Base-by-base conservation (phyloP, 23 red algal genomes). In the Gracilaria domingensis region DNA sequence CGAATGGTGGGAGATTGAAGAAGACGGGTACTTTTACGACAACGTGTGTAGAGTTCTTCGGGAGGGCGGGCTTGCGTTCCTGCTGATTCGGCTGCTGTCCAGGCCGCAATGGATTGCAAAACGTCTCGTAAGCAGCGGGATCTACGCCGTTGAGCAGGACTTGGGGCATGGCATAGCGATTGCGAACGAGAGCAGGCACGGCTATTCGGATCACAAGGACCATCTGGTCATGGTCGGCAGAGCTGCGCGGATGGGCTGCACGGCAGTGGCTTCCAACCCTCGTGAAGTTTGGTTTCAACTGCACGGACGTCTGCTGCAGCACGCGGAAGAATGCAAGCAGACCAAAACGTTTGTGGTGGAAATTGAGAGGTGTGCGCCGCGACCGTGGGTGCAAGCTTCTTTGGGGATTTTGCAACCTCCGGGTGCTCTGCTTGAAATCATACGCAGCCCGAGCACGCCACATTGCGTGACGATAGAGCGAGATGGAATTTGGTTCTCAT, bases 321-420 rank as follows among this genome's bases (percentile, higher is more conserved):
- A 76, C 20, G 71, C 71, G 35, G 37, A 8, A 14, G 14, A 76
- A 76, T 76, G 71, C 71, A 28, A 76, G 4, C 36, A 50, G 25
- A 76, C 71, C 8, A 76, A 76, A 35, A 42, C 20, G 71, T 76
- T 76, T 21, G 71, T 76, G 36, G 12, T 6, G 71, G 44, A 76
- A 13, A 76, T 76, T 42, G 71, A 76, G 25, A 21, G 14, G 71
- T 76, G 71, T 35, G 71, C 71, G 44, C 71, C 71, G 25, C 7
- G 4, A n/a, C n/a, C n/a, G n/a, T n/a, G n/a, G n/a, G n/a, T n/a
- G n/a, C n/a, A n/a, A n/a, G n/a, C n/a, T n/a, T 76, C 71, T 47
- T 76, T 76, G 44, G 71, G 71, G 5, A 5, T 76, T 76, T 76
- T 76, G 71, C n/a, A 76, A 76, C 26, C 36, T n/a, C 37, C 71